Evolutionary conservation across 257 asterid species (phyloP), one percentile per base, ranked within the genome.

Genomic region (Ehretia macrophylla): DNA sequence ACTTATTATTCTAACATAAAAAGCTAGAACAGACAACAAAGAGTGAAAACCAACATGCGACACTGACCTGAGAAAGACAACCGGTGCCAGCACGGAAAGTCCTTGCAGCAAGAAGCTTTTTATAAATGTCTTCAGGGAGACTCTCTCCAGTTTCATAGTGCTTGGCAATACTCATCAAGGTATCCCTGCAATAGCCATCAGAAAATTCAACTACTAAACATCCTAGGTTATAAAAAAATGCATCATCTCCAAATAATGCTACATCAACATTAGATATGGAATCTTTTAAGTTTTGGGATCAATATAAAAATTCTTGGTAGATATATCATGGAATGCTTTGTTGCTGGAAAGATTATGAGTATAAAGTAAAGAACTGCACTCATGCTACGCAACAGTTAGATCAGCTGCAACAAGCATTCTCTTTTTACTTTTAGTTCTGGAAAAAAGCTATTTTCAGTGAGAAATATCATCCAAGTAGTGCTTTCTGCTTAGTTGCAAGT

Each of bases 21-120:
- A 27, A 27, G 35, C 35, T 27, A 27, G 35, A 27, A 27, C 6
- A 6, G 4, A 27, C 35, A 27, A 6, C 35, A 27, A 27, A 27
- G 35, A 27, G 4, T 27, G 6, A 27, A 27, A 27, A 27, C 35
- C 35, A 27, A 27, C 35, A 27, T 27, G 35, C 35, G 6, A 6
- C 35, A 27, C 80, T 55, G 52, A 88, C 99, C 97, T 92, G 99
- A 68, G 96, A 86, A 64, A 93, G 99, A 75, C 94, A 86, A 32
- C 67, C 45, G 68, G 99, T 79, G 62, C 99, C 99, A 56, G 99
- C 97, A 71, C 95, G 97, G 77, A 79, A 93, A 49, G 99, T 93
- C 79, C 96, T 85, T 17, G 99, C 97, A 65, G 97, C 95, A 61
- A 93, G 99, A 79, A 93, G 97, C 82, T 85, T 93, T 75, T 78